A percentile compares a stretch with the other conserved stretches of the same genome.
Conservation (phyloP, 2,329 filamentous ascomycete species). For the Xylariales sp. region DNA sequence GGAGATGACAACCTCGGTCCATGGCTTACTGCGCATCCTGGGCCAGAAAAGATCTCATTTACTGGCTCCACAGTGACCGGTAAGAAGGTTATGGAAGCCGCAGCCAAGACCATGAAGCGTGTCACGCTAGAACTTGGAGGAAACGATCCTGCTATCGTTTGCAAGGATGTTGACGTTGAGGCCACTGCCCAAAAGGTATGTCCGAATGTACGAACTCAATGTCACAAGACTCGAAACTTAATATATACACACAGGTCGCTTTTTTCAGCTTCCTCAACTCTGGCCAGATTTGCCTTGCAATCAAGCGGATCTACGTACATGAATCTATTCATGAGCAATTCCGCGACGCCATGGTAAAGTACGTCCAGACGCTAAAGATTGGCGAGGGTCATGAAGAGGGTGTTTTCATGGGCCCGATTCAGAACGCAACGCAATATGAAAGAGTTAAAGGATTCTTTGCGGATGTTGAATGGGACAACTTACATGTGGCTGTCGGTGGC, state of each 20-base stretch:
- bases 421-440: conserved; percentile 19
- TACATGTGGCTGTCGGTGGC: neutral
- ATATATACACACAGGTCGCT: conserved; percentile 1
- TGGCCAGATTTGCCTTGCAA: conserved; percentile 4
- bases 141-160: conserved; percentile 49
- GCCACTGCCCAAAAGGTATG: neutral
- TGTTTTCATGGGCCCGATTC: conserved; percentile 11
- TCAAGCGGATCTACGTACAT: conserved; percentile 3
- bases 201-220: no score
- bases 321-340: conserved; percentile 24
- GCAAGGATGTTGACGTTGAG: conserved; percentile 39
- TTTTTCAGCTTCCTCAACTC: conserved; percentile 1
- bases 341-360: conserved; percentile 34
- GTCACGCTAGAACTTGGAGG: conserved; percentile 52
- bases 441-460: conserved; percentile 16
- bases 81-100: conserved; percentile 47
- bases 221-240: no score
- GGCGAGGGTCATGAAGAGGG: conserved; percentile 7
- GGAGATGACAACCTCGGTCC: conserved; percentile 39
- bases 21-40: conserved; percentile 6
- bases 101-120: conserved; percentile 46
- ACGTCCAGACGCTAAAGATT: neutral
- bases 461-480: conserved; percentile 12
- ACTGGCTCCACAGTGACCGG: conserved; percentile 50
- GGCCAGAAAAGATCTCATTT: conserved; percentile 19